A percentile compares a stretch with the other conserved stretches of the same genome.
Evolutionary conservation across 768 basidiomycete genomes (phyloP).

Genomic region (Suillus subaureus): DNA sequence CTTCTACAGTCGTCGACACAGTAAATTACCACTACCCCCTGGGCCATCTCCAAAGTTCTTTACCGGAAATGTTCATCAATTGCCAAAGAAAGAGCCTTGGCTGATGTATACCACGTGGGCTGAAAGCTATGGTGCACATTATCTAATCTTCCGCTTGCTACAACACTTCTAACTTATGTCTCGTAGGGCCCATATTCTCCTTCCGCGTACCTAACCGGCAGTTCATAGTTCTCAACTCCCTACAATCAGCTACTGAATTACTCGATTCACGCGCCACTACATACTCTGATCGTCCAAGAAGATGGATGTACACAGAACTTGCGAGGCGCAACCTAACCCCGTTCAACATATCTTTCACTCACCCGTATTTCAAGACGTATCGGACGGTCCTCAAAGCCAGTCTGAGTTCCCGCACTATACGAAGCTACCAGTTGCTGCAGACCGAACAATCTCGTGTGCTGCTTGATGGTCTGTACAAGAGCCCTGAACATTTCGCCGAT

Average conservation of each 20-base stretch:
- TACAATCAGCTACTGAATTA: background rate
- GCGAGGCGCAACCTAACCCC: background rate
- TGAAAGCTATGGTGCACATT: background rate
- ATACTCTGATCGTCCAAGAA: constrained; percentile 3
- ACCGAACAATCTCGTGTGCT: background rate
- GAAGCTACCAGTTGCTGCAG: background rate
- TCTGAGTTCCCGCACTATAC: background rate
- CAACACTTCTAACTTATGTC: background rate
- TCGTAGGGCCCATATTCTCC: constrained; percentile 2
- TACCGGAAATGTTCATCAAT: background rate
- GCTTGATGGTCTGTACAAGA: background rate
- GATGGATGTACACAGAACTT: constrained; percentile 4
- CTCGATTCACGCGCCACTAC: constrained; percentile 1
- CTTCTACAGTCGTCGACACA: background rate
- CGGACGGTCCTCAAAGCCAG: background rate
- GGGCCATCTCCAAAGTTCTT: background rate
- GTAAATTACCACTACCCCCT: constrained; percentile 4
- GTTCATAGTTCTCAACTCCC: background rate
- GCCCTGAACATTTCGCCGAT: background rate
- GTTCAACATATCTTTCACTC: background rate
- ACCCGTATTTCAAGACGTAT: constrained; percentile 4
- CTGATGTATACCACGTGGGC: background rate
- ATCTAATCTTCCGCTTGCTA: background rate
- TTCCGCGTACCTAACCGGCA: background rate
- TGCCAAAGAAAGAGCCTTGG: background rate